Evolutionary conservation across 192 early-diverging fungal genomes (phyloP), one percentile per base, ranked within the genome.

Genomic region (Allomyces macrogynus): DNA sequence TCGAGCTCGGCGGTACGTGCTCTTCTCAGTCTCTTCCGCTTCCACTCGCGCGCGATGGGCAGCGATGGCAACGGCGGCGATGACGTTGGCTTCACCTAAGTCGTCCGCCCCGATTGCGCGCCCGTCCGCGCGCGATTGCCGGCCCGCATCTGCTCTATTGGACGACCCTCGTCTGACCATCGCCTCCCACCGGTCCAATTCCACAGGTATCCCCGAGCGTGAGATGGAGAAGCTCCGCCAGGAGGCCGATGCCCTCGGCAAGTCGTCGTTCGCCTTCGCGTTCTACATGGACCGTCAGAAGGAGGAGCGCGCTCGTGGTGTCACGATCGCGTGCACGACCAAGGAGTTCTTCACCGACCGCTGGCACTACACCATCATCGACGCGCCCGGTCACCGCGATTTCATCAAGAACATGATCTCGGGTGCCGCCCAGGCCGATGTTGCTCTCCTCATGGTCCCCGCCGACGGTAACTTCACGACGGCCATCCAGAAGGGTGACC

Each of bases 351-450:
- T 92, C 78, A 95, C 95, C 66, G 86, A 88, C 78, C 90, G 93
- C 84, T 93, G 84, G 83, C 81, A 91, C 78, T 89, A 93, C 74
- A 98, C 92, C 82, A 88, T 98, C 81, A 95, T 98, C 78, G 93
- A 98, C 78, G 93, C 95, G 76, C 95, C 95, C 62, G 95, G 95
- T 65, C 95, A 98, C 87, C 87, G 95, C 79, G 95, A 98, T 85
- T 98, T 98, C 88, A 96, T 98, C 85, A 95, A 95, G 84, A 97
- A 97, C 90, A 97, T 93, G 93, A 96, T 96, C 77, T 92, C 95
- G 78, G 95, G 95, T 83, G 91, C 95, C 73, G 91, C 90, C 71
- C 93, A 92, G 84, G 95, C 93, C 67, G 95, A 97, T 75, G 92
- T 90, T 75, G 95, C 87, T 77, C 87, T 97, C 74, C 89, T 97